Base-by-base conservation (phyloP, 2,329 filamentous ascomycete genomes). In the Pseudophaeomoniella oleicola region DNA sequence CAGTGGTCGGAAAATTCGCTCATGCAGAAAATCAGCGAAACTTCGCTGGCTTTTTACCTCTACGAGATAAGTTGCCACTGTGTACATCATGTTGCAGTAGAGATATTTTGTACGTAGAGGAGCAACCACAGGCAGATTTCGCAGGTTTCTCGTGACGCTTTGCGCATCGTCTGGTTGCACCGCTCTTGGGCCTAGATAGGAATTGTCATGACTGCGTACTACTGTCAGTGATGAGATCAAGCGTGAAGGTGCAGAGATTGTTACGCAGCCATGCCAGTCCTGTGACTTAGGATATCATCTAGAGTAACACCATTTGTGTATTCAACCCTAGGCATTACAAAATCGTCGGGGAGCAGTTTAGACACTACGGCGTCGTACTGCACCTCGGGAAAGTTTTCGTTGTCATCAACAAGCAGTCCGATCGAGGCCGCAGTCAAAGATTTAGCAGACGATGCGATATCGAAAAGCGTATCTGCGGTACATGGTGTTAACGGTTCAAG, bases 391-490 rank as follows among this genome's bases (percentile, higher is more conserved):
- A 45, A 46, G 4, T 51, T 51, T 15, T 48, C 45, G 11, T 50
- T 46, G 29, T 47, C 44, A 3, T 48, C 44, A 9, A 52, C 46
- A 4, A 54, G 60, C 2, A 72, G 47, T 1, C 65, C 60, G 2
- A 77, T 49, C 0, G 60, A 56, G 1, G 69, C 69, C 1, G 66
- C 62, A 0, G 64, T 67, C 33, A 71, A 62, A 2, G 69, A 65
- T 47, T 77, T 77, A 15, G 69, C 72, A 1, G 63, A 72, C 31
- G 68, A 73, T 2, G 63, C 73, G 2, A 59, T 60, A 39, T 67
- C 70, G 53, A 69, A 75, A 3, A 75, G 56, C 0, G 70, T 74
- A 18, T 66, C n/a, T n/a, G n/a, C n/a, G n/a, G n/a, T n/a, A n/a
- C n/a, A n/a, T n/a, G n/a, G n/a, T n/a, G n/a, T n/a, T n/a, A n/a